phyloP scores from a whole-genome alignment of 768 basidiomycete species.

The Tulasnella sp. region DNA sequence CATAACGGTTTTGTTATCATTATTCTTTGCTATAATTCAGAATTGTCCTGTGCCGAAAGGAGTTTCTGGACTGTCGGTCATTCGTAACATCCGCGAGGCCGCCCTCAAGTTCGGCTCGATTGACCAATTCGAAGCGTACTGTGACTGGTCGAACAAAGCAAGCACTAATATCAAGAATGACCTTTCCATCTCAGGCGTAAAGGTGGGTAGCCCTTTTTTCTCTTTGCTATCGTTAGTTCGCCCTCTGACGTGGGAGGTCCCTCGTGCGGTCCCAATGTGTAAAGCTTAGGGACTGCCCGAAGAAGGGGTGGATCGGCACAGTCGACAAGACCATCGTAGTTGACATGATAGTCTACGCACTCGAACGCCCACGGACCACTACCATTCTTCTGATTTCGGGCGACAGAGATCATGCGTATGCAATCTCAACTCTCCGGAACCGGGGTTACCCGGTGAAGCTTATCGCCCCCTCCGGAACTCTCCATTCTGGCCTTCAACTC shows the following conservation, averaged over 20 bases:
- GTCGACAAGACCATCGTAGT: conserved; percentile 51
- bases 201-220: not conserved
- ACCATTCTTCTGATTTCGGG: conserved; percentile 58
- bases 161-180: not conserved
- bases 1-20: not conserved
- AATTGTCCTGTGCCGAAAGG: not conserved
- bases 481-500: not conserved
- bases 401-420: conserved; percentile 59
- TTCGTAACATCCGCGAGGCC: not conserved
- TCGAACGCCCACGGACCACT: conserved; percentile 46
- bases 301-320: conserved; percentile 28
- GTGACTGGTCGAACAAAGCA: not conserved
- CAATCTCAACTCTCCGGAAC: conserved; percentile 48
- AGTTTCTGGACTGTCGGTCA: not conserved
- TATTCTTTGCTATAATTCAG: not conserved
- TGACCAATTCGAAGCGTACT: not conserved
- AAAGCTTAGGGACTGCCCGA: conserved; percentile 22
- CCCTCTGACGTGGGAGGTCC: not conserved
- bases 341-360: conserved; percentile 58
- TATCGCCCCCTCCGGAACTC: conserved; percentile 31
- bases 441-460: conserved; percentile 48
- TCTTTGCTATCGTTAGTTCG: not conserved
- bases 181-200: not conserved
- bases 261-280: not conserved
- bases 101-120: not conserved